Conservation (phyloP, 345 rosid species). For the Linum trigynum region DNA sequence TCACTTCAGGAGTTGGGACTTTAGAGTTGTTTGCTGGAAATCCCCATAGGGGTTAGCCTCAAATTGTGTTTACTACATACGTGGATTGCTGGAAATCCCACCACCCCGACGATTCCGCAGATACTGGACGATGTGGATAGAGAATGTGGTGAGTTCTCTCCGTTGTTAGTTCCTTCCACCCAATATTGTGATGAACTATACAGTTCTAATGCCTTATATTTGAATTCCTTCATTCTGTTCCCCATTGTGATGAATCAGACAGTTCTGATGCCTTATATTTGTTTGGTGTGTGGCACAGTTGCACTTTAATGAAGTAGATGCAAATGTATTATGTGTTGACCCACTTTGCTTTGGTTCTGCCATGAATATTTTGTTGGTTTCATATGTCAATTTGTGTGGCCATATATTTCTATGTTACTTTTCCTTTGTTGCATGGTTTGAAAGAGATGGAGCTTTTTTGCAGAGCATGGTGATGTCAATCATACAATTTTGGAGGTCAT, state of each 20-base stretch:
- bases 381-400: not conserved
- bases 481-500: slow-evolving; percentile 78
- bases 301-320: too few species aligned
- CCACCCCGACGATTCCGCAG: slow-evolving; percentile 14
- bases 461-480: slow-evolving; percentile 93
- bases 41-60: too few species aligned
- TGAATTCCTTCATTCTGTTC: too few species aligned
- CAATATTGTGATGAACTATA: too few species aligned
- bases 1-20: too few species aligned
- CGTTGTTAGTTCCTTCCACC: too few species aligned
- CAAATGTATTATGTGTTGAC: too few species aligned
- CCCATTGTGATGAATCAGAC: not conserved
- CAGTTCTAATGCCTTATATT: too few species aligned
- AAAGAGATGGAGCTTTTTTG: slow-evolving; percentile 82
- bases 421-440: slow-evolving; percentile 30
- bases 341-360: not conserved
- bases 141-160: too few species aligned
- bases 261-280: not conserved
- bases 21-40: too few species aligned
- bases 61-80: too few species aligned
- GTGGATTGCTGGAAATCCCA: not conserved
- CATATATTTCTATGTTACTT: not conserved
- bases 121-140: too few species aligned
- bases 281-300: not conserved
- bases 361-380: not conserved